phyloP scores from a whole-genome alignment of 768 basidiomycete genomes.

The Termitomyces sp. region DNA sequence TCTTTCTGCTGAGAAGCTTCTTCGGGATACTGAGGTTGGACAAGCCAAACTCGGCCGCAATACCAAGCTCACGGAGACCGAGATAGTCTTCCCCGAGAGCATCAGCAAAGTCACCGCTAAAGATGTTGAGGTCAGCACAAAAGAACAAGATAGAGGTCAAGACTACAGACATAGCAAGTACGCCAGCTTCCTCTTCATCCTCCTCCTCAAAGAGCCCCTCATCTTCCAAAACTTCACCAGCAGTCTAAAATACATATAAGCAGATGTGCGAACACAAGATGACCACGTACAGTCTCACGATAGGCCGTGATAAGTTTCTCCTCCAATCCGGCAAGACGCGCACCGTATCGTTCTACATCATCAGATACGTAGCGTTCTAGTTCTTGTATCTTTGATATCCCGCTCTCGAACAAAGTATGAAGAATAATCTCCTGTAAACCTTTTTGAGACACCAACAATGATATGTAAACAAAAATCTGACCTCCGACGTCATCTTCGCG shows the following conservation, averaged over 20 bases:
- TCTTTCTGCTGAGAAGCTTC: slow-evolving; percentile 65
- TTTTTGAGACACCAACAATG: slow-evolving; percentile 3
- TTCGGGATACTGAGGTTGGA: slow-evolving; percentile 75
- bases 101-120: slow-evolving; percentile 82
- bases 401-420: slow-evolving; percentile 88
- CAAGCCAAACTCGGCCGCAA: slow-evolving; percentile 80
- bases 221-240: slow-evolving; percentile 47
- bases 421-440: slow-evolving; percentile 81
- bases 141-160: background rate
- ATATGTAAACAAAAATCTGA: slow-evolving; percentile 26
- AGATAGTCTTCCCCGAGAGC: slow-evolving; percentile 90
- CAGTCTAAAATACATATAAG: slow-evolving; percentile 24
- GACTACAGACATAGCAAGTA: slow-evolving; percentile 47
- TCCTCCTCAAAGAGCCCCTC: slow-evolving; percentile 65
- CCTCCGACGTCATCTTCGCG: slow-evolving; percentile 79
- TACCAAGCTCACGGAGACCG: slow-evolving; percentile 81
- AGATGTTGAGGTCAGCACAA: background rate
- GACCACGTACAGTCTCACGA: slow-evolving; percentile 61
- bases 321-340: slow-evolving; percentile 71
- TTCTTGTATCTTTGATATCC: slow-evolving; percentile 68
- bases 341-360: slow-evolving; percentile 79
- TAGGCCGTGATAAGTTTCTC: slow-evolving; percentile 84
- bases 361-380: slow-evolving; percentile 87
- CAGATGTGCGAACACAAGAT: background rate
- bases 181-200: slow-evolving; percentile 45